phyloP scores from a whole-genome alignment of 1,139 yeast genomes.

The Kodamaea plutei region DNA sequence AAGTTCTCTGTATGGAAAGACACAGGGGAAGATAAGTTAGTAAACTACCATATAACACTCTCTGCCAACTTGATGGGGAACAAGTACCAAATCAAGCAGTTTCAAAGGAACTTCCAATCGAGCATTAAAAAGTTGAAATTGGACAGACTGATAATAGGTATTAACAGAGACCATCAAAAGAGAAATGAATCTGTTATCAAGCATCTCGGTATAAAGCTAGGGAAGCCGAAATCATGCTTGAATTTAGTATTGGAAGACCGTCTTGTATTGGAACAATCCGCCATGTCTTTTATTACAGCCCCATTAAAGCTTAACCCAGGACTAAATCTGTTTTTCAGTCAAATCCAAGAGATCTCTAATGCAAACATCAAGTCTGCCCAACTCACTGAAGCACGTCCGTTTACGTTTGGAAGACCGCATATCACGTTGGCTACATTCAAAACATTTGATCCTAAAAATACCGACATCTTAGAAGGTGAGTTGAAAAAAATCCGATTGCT shows the following conservation, averaged over 20 bases:
- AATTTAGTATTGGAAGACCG: conserved; percentile 8
- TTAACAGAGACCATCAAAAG: conserved; percentile 7
- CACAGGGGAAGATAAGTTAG: too few relatives aligned
- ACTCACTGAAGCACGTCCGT: too few relatives aligned
- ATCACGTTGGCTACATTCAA: neutral
- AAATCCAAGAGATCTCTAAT: conserved; percentile 7
- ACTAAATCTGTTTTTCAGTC: conserved; percentile 5
- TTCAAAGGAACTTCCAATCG: conserved; percentile 9
- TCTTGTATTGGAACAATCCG: conserved; percentile 7
- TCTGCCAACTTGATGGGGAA: conserved; percentile 15
- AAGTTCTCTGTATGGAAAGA: too few relatives aligned
- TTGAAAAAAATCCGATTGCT: neutral
- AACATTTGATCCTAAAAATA: neutral
- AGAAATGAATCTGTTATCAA: conserved; percentile 5
- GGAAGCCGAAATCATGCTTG: conserved; percentile 5
- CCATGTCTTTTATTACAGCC: conserved; percentile 11
- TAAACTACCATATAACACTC: conserved; percentile 17
- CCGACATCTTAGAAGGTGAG: neutral
- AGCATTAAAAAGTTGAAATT: conserved; percentile 8
- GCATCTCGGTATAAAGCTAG: conserved; percentile 7
- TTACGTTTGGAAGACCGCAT: conserved; percentile 3
- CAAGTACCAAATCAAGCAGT: conserved; percentile 10
- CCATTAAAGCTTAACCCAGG: conserved; percentile 5
- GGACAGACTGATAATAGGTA: conserved; percentile 4
- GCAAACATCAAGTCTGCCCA: conserved; percentile 9